These are phyloP conservation scores for Neofusicoccum cordaticola DNA, from an alignment of 2,329 filamentous ascomycete species.

Conservation along the genomic window DNA sequence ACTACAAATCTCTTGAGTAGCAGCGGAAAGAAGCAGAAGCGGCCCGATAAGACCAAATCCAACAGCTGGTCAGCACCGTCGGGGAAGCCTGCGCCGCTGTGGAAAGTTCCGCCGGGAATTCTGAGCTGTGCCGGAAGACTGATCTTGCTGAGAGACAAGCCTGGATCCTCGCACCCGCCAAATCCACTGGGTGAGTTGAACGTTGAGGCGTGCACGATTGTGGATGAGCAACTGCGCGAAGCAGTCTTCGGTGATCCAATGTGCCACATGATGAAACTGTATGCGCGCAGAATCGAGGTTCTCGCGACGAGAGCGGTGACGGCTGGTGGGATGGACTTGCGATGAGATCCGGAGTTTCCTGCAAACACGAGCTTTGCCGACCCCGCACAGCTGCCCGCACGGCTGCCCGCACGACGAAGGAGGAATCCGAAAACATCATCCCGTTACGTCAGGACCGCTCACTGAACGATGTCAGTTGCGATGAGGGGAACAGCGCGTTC, in stretches of 20 bases:
- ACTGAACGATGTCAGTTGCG: background rate
- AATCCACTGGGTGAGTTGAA: background rate
- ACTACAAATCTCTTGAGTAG: background rate
- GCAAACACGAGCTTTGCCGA: background rate
- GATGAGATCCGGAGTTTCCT: background rate
- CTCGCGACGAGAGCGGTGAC: constrained; percentile 69
- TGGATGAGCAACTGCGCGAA: constrained; percentile 64
- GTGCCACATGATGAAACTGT: constrained; percentile 77
- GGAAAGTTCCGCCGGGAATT: constrained; percentile 64
- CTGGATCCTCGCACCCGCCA: background rate
- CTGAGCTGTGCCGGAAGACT: constrained; percentile 69
- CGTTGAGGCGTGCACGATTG: constrained; percentile 65
- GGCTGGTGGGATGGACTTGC: constrained; percentile 30
- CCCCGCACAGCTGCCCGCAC: background rate
- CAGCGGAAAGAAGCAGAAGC: constrained; percentile 10
- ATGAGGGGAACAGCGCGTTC: background rate
- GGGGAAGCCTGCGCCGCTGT: constrained; percentile 35
- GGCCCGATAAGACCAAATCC: constrained; percentile 16
- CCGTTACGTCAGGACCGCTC: background rate
- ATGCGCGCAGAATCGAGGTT: constrained; percentile 67
- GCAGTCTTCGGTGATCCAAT: constrained; percentile 80
- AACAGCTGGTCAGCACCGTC: constrained; percentile 21
- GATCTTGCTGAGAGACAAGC: constrained; percentile 56
- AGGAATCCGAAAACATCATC: background rate
- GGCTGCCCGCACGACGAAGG: background rate